These are phyloP conservation scores for Verticillium dahliae DNA, from an alignment of 2,329 filamentous ascomycete genomes.

Conservation along the genomic window DNA sequence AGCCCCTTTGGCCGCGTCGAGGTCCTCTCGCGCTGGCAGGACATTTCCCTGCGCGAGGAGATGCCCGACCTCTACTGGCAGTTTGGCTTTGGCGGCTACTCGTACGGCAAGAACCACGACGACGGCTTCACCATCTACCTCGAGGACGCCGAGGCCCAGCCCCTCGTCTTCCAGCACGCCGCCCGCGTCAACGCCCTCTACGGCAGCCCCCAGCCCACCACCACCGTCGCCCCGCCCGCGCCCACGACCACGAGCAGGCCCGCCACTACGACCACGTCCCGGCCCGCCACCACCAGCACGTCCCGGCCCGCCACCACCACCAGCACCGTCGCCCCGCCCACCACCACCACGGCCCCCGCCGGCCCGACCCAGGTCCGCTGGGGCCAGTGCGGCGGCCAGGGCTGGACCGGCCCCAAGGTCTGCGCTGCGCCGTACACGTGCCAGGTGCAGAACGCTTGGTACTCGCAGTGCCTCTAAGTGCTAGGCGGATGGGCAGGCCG, in stretches of 20 bases:
- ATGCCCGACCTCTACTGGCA: conserved; percentile 52
- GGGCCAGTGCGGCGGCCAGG: conserved; percentile 13
- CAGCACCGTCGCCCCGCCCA: neutral
- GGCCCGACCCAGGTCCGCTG: neutral
- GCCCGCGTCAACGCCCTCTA: conserved; percentile 24
- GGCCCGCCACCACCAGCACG: neutral
- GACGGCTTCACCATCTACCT: conserved; percentile 52
- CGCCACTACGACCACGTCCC: neutral
- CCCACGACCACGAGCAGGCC: neutral
- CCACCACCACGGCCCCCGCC: neutral
- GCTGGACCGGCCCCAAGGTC: conserved; percentile 7
- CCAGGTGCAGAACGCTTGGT: conserved; percentile 8
- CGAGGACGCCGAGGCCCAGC: conserved; percentile 39
- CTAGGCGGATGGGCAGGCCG: neutral
- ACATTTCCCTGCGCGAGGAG: conserved; percentile 36
- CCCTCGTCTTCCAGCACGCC: conserved; percentile 36
- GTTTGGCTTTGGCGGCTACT: conserved; percentile 43
- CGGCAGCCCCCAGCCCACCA: neutral
- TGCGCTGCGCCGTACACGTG: conserved; percentile 11
- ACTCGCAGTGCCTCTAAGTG: conserved; percentile 11
- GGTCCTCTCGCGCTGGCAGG: conserved; percentile 43
- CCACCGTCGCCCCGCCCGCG: neutral
- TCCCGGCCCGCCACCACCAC: neutral
- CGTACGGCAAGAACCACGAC: conserved; percentile 42
- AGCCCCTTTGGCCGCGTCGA: conserved; percentile 35